Conservation (phyloP, 192 early-diverging fungal species). For the Piromyces finnis region DNA sequence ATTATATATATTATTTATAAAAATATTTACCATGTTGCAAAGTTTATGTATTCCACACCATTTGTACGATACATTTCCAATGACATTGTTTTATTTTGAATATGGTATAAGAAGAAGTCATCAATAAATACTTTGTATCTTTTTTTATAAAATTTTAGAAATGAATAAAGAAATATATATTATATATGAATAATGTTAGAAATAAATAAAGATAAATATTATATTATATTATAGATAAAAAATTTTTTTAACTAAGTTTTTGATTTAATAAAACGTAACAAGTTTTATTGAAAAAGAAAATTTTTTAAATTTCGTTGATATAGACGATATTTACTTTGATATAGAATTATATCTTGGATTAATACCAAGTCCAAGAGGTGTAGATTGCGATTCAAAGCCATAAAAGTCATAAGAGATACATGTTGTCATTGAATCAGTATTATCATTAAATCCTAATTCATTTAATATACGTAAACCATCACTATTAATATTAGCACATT, state of each 20-base stretch:
- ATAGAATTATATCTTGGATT: conserved; percentile 11
- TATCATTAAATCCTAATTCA: not conserved
- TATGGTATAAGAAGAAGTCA: conserved; percentile 34
- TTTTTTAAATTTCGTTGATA: too few species aligned
- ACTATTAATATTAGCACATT: not conserved
- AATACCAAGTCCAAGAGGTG: conserved; percentile 16
- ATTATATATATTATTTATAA: too few species aligned
- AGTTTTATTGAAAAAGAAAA: too few species aligned
- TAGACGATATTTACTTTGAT: not conserved
- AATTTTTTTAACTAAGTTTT: too few species aligned
- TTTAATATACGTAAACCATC: not conserved
- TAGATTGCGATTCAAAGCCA: conserved; percentile 31
- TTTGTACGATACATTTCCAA: conserved; percentile 20
- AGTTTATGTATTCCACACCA: conserved; percentile 16
- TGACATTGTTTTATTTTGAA: conserved; percentile 18
- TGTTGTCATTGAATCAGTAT: conserved; percentile 4
- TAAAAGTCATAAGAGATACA: conserved; percentile 34
- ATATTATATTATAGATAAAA: not conserved
- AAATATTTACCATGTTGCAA: conserved; percentile 17
- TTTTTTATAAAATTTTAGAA: too few species aligned
- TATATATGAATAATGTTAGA: too few species aligned
- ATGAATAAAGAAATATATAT: too few species aligned
- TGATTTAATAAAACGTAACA: too few species aligned
- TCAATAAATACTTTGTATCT: conserved; percentile 30
- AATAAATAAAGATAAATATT: too few species aligned